These are phyloP conservation scores for Vaccinium darrowii DNA, from an alignment of 148 eudicot genomes.

Conservation along the genomic window DNA sequence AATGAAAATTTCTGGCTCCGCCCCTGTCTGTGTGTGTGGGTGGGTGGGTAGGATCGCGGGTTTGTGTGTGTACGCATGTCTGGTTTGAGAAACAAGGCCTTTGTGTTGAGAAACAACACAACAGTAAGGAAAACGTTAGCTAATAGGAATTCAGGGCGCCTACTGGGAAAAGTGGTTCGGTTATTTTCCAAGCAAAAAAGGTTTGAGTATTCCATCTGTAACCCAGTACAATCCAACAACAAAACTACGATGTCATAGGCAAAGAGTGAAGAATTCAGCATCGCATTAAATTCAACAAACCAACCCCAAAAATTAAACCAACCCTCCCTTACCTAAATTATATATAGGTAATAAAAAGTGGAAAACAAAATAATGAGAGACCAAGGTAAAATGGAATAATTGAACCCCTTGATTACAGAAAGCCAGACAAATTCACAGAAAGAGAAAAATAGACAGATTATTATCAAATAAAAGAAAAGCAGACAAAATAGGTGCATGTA, in stretches of 20 bases:
- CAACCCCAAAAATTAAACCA: not conserved
- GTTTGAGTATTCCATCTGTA: not conserved
- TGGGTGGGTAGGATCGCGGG: too few species aligned
- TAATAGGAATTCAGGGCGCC: not conserved
- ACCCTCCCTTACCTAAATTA: not conserved
- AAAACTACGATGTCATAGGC: not conserved
- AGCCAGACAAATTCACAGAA: not conserved
- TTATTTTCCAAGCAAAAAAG: not conserved
- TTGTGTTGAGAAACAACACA: not conserved
- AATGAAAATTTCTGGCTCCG: too few species aligned
- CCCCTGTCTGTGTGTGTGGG: too few species aligned
- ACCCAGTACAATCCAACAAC: not conserved
- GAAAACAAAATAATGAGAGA: not conserved
- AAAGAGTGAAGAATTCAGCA: not conserved
- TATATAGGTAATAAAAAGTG: not conserved
- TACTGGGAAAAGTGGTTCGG: not conserved
- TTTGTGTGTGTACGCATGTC: too few species aligned
- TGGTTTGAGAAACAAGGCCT: not conserved
- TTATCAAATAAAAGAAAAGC: not conserved
- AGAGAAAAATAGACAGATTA: not conserved
- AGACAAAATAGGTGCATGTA: not conserved
- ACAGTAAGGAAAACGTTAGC: not conserved
- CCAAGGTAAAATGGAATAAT: not conserved
- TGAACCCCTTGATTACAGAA: not conserved
- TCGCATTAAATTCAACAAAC: not conserved